phyloP scores from a whole-genome alignment of 129 eudicot genomes.

The Chrysanthemum makinoi region DNA sequence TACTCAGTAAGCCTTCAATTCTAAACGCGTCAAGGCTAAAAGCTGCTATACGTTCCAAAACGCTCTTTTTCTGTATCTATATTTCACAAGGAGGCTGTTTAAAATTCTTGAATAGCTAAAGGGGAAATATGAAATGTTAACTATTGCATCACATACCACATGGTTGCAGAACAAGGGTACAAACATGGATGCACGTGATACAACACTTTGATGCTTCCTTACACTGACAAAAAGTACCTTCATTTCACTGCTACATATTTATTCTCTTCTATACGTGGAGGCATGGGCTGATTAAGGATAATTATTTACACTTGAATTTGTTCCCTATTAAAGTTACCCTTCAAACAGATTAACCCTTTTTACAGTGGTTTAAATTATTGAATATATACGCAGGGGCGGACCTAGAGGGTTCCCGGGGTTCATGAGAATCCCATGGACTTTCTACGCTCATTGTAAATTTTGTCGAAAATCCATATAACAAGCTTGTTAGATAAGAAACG shows the following conservation, averaged over 20 bases:
- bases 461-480: too few relatives aligned
- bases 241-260: slow-evolving; percentile 17
- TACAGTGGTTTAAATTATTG: too few relatives aligned
- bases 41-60: too few relatives aligned
- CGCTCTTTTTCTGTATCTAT: too few relatives aligned
- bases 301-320: neutral
- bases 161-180: slow-evolving; percentile 5
- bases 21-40: too few relatives aligned
- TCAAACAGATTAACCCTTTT: too few relatives aligned
- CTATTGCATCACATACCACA: neutral
- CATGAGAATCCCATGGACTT: too few relatives aligned
- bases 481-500: too few relatives aligned
- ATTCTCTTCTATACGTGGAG: slow-evolving; percentile 14
- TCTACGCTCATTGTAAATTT: too few relatives aligned
- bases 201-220: slow-evolving; percentile 23
- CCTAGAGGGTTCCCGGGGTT: too few relatives aligned
- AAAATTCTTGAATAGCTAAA: neutral
- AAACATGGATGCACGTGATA: slow-evolving; percentile 29
- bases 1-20: too few relatives aligned
- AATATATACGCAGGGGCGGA: too few relatives aligned
- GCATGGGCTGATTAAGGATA: slow-evolving; percentile 10
- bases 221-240: slow-evolving; percentile 29
- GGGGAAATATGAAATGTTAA: slow-evolving; percentile 13
- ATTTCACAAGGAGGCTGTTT: neutral
- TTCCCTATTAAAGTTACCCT: neutral